These are phyloP conservation scores for Coemansia sp. DNA, from an alignment of 371 early-diverging fungal genomes.

Conservation along the genomic window DNA sequence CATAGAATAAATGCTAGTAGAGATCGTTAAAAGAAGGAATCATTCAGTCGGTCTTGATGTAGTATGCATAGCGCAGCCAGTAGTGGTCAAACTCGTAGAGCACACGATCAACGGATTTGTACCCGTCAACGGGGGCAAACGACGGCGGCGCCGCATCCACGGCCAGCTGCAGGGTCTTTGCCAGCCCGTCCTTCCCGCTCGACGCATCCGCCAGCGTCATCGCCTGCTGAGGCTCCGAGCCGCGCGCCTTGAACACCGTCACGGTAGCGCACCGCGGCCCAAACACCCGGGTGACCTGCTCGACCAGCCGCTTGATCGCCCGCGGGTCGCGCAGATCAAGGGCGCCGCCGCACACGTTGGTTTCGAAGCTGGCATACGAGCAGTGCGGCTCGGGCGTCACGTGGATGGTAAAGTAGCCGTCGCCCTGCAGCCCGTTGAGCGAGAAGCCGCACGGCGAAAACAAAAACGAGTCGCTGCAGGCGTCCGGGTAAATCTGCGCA, in stretches of 20 bases:
- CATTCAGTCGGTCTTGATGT: conserved; percentile 8
- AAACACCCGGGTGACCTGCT: conserved; percentile 76
- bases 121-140: conserved; percentile 57
- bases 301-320: conserved; percentile 65
- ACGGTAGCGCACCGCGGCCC: conserved; percentile 79
- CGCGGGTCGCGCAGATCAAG: conserved; percentile 27
- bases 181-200: conserved; percentile 11
- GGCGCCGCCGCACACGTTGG: conserved; percentile 73
- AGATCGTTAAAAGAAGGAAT: no score
- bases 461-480: conserved; percentile 77
- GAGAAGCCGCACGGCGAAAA: conserved; percentile 96
- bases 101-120: conserved; percentile 65
- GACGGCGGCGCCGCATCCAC: conserved; percentile 30
- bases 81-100: conserved; percentile 79
- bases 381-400: conserved; percentile 97
- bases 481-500: conserved; percentile 70
- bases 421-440: conserved; percentile 79
- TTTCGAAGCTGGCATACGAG: conserved; percentile 97
- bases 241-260: conserved; percentile 71
- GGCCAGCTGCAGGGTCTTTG: no score
- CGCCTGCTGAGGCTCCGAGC: background rate
- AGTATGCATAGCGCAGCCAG: conserved; percentile 66
- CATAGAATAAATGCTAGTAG: no score
- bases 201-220: background rate
- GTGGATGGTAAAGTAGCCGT: conserved; percentile 91